phyloP scores from a whole-genome alignment of 2,329 filamentous ascomycete genomes.

The Diaporthe sp. region DNA sequence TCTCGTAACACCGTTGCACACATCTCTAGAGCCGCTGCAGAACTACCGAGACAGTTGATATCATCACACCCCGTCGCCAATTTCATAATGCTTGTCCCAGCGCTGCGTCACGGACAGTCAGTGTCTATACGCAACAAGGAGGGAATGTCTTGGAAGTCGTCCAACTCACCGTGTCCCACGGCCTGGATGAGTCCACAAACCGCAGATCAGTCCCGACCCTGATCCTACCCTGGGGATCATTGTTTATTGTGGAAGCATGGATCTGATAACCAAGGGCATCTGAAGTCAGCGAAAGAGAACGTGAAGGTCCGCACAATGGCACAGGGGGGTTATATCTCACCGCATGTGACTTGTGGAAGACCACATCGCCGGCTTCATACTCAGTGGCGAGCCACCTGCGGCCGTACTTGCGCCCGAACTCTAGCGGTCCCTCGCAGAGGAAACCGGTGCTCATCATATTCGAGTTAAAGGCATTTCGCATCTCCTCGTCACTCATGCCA shows the following conservation, averaged over 20 bases:
- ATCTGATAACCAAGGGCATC: constrained; percentile 43
- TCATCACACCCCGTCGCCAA: constrained; percentile 9
- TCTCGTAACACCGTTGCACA: background rate
- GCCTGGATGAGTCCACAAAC: constrained; percentile 31
- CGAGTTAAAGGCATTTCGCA: constrained; percentile 64
- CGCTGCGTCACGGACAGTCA: background rate
- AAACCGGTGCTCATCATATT: constrained; percentile 71
- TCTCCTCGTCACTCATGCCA: constrained; percentile 65
- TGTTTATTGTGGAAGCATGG: constrained; percentile 27
- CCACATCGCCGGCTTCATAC: constrained; percentile 56
- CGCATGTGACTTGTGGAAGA: constrained; percentile 52
- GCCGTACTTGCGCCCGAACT: constrained; percentile 47
- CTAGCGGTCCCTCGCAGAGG: constrained; percentile 61
- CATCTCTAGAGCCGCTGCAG: background rate
- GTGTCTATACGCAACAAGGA: background rate
- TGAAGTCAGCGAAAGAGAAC: background rate
- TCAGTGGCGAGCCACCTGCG: constrained; percentile 51
- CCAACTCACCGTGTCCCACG: constrained; percentile 18
- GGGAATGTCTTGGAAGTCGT: background rate
- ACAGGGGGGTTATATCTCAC: background rate
- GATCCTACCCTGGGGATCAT: constrained; percentile 12
- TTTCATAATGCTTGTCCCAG: constrained; percentile 24
- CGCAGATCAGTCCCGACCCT: constrained; percentile 30
- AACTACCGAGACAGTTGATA: background rate
- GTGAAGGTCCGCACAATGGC: no score